Base-by-base conservation (phyloP, 176 grass and related monocot species). In the Eleusine coracana region DNA sequence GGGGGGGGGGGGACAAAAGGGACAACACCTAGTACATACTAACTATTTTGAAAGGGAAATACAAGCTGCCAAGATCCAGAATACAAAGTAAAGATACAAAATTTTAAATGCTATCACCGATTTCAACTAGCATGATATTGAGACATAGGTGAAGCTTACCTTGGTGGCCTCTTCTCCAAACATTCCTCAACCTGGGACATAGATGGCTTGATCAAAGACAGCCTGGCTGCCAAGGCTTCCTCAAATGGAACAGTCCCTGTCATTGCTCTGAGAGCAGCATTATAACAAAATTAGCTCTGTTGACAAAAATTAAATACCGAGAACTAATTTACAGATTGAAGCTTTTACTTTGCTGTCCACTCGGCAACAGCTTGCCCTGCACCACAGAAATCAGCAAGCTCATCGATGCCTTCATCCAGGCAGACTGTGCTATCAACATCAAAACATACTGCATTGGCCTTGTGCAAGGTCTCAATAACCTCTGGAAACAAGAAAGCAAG, bases 391-490 rank as follows among this genome's bases (percentile, higher is more conserved):
- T 93, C 89, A 2, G 93, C 91, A 38, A 95, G 92, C 76, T 95
- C 96, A 70, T 98, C 91, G 2, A 95, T 98, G 71, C 93, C 96
- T 78, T 98, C 93, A 59, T 98, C 93, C 58, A 95, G 41, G 80
- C 93, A 92, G 51, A 95, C 87, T 3, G 93, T 98, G 82, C 96
- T 98, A 78, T 98, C 96, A 3, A 98, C 96, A 87, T 98, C 89
- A 13, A 95, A 98, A 80, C 96, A 98, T 14, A 95, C 92, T 7
- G 89, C 96, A 31, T 90, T 76, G 18, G 87, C 92, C 74, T 36
- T 83, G n/a, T 38, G 29, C 96, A 83, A 87, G 28, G 83, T 89
- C 59, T 87, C 77, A 66, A 95, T 71, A 78, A 78, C 89, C 8
- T 80, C 96, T 95, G 77, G 38, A 74, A 45, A 50, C 7, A 51